Base-by-base conservation (phyloP, 73 alveolate genomes). In the Paramecium pentaurelia region DNA sequence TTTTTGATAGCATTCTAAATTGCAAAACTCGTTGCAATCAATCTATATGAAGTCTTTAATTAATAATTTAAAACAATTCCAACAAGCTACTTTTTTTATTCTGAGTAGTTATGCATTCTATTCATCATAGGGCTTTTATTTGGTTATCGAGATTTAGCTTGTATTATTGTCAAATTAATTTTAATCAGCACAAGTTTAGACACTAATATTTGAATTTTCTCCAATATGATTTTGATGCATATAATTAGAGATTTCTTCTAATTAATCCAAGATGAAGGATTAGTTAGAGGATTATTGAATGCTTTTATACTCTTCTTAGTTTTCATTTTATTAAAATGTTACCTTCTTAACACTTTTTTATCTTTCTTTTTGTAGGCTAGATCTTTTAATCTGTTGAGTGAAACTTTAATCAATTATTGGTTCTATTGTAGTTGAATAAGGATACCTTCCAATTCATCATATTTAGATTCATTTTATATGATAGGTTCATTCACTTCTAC, bases 1-100 rank as follows among this genome's bases (percentile, higher is more conserved):
- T 42, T 77, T 77, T 27, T 77, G 3, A 77, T 22, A 28, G 44
- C 90, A 77, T 4, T 36, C 68, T 36, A 40, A 28, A 25, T 58
- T 36, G 27, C 90, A 77, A 32, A 40, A 77, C 40, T 77, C 71
- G 2, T 77, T 40, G n/a, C 49, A 30, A 3, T 77, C 8, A 12
- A n/a, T 18, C 0, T 16, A 3, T 0, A 77, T 8, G n/a, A 18
- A 28, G 25, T 77, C 71, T 77, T 77, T 71, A 3, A n/a, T 8
- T 16, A 77, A 3, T 10, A 77, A 45, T 77, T 42, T 77, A 77
- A 6, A 77, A 77, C 90, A 77, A 42, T 77, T 38, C 90, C 90
- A 77, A 20, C 90, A 77, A 40, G 90, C 90, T 22, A 42, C 68
- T 11, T 77, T 77, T 22, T 77, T 42, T 11, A 77, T 32, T 42